Percentiles rank a stretch among this genome's conserved stretches.
phyloP scores from a whole-genome alignment of 2,329 filamentous ascomycete genomes.

The Sporothrix pallida region DNA sequence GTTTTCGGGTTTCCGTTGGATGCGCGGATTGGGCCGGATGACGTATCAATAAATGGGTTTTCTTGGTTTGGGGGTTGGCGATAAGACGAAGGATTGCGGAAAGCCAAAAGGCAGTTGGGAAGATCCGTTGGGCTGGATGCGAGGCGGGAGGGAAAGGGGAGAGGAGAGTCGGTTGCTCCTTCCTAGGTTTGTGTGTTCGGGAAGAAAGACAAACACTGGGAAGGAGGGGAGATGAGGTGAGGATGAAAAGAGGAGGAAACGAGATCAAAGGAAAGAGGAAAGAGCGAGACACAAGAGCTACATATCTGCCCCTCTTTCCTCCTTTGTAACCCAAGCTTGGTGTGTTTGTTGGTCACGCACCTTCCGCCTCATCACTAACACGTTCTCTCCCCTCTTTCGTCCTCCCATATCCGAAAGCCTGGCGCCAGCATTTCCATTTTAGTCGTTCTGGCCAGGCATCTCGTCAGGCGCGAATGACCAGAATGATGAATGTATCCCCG shows the following conservation, averaged over 20 bases:
- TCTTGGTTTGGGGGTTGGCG: background rate
- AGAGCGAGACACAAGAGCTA: background rate
- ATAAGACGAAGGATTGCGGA: slow-evolving; percentile 14
- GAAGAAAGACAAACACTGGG: slow-evolving; percentile 2
- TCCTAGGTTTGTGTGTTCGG: background rate
- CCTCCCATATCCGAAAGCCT: slow-evolving; percentile 3
- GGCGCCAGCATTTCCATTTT: background rate
- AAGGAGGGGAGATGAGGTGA: background rate
- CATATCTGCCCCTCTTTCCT: slow-evolving; percentile 9
- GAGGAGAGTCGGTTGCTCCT: background rate
- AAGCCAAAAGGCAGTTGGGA: background rate
- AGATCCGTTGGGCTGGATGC: background rate
- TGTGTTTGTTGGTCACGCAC: slow-evolving; percentile 15
- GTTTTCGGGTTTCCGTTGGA: background rate
- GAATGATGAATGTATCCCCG: background rate
- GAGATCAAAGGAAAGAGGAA: background rate
- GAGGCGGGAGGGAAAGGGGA: background rate
- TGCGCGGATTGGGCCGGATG: background rate
- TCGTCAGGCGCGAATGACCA: background rate
- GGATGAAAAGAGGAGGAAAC: background rate
- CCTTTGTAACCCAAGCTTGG: background rate
- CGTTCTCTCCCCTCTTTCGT: slow-evolving; percentile 1
- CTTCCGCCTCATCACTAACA: background rate
- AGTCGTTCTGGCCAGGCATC: background rate
- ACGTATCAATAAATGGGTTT: background rate